Conservation (phyloP, 345 rosid genomes). For the Kernera saxatilis region DNA sequence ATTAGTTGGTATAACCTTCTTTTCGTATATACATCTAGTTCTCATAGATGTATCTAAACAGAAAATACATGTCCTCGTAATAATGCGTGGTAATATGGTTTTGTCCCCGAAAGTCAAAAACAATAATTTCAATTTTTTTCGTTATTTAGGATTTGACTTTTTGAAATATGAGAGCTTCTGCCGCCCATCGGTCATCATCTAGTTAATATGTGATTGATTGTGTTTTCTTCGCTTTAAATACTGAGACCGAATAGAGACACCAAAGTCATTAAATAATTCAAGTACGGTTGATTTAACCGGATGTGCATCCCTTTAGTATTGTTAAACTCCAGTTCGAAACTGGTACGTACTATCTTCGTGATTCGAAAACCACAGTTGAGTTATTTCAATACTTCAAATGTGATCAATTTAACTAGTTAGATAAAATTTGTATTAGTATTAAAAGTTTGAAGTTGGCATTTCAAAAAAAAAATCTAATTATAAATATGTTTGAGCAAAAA, state of each 20-base stretch:
- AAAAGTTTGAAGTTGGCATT: background rate
- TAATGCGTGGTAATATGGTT: conserved; percentile 8
- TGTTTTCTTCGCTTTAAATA: background rate
- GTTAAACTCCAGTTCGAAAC: background rate
- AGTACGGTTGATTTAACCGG: background rate
- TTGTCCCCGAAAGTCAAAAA: conserved; percentile 2
- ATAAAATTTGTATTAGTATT: background rate
- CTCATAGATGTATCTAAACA: background rate
- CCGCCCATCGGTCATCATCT: conserved; percentile 27
- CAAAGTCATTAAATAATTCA: background rate
- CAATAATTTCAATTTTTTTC: conserved; percentile 4
- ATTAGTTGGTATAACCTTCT: background rate
- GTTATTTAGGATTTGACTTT: conserved; percentile 19
- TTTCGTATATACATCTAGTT: background rate
- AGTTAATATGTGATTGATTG: background rate
- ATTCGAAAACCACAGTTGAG: background rate
- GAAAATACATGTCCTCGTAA: background rate
- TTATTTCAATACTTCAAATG: background rate
- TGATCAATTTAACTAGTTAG: background rate
- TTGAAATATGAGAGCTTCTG: background rate
- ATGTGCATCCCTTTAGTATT: background rate
- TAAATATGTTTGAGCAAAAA: background rate
- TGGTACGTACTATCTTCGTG: background rate
- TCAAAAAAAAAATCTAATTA: background rate
- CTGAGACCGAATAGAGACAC: background rate